Base-by-base conservation (phyloP, 129 eudicot species). In the Artemisia annua region DNA sequence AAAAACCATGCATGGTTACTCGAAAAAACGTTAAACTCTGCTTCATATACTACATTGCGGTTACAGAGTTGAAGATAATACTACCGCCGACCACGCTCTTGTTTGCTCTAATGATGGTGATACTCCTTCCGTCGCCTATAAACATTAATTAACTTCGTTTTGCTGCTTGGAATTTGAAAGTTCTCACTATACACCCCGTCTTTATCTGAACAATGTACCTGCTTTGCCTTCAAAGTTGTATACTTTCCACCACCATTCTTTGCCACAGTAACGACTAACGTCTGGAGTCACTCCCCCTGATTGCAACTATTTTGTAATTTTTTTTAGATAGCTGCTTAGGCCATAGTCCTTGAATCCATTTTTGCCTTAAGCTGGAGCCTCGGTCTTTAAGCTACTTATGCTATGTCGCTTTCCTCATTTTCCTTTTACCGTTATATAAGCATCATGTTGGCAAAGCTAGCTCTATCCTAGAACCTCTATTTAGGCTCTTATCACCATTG, bases 61-160 rank as follows among this genome's bases (percentile, higher is more conserved):
- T 83, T 19, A 86, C 87, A 28, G 88, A 80, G 26, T 13, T 69
- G 74, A 78, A 75, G 52, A 88, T 88, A 9, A 83, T 70, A 54
- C 49, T 72, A 5, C 82, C 82, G 35, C 71, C 80, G 17, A 73
- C 87, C 12, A 76, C 78, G 39, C 68, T 85, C 5, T 61, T 71
- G 68, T 30, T 55, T 46, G 82, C 87, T 3, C 86, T 85, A 11
- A 87, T 87, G n/a, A 85, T 78, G 19, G 94, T 88, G n/a, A 71
- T 26, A 56, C 67, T 71, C 79, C 61, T 75, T 20, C 94, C 94
- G 12, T 88, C 90, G 7, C 94, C 89, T 3, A 83, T 56, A 3
- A 87, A 70, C 87, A 82, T 85, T 54, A 85, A 8, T 52, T 20
- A 20, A 20, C 24, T 88, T 88, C 56, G 54, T 76, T 56, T 83